Conservation (phyloP, 768 basidiomycete species). For the Lyophyllum atratum region DNA sequence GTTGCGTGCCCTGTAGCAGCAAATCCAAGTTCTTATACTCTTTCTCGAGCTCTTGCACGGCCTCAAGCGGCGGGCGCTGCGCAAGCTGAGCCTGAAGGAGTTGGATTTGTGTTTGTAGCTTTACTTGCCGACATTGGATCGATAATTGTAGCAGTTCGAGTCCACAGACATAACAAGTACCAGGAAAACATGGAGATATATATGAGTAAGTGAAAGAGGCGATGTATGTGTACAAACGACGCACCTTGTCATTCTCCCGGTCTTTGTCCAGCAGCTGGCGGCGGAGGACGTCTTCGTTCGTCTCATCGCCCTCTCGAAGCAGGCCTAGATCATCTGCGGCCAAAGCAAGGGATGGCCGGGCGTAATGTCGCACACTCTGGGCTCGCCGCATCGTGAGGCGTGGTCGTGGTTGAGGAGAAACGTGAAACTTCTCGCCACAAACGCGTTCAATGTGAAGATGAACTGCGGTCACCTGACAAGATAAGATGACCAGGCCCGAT, state of each 20-base stretch:
- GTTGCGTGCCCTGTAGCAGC: slow-evolving; percentile 75
- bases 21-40: slow-evolving; percentile 79
- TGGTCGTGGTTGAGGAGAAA: not conserved
- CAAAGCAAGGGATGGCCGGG: slow-evolving; percentile 50
- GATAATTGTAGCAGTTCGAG: not conserved
- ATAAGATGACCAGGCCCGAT: too few species aligned
- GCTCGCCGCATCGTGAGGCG: slow-evolving; percentile 53
- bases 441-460: not conserved
- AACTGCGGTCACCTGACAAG: not conserved
- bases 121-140: not conserved
- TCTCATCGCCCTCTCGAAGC: slow-evolving; percentile 60
- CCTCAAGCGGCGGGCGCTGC: slow-evolving; percentile 67
- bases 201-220: not conserved
- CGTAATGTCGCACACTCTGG: slow-evolving; percentile 61
- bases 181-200: not conserved
- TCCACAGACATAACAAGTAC: not conserved
- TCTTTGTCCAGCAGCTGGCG: slow-evolving; percentile 68
- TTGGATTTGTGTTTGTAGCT: slow-evolving; percentile 68
- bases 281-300: slow-evolving; percentile 61
- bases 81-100: slow-evolving; percentile 65
- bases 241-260: slow-evolving; percentile 69
- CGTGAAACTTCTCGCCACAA: not conserved
- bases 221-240: not conserved
- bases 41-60: slow-evolving; percentile 64
- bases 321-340: slow-evolving; percentile 60